Evolutionary conservation across 1,284 basidiomycete species (phyloP), one percentile per base, ranked within the genome.

Genomic region (Puccinia triticina): DNA sequence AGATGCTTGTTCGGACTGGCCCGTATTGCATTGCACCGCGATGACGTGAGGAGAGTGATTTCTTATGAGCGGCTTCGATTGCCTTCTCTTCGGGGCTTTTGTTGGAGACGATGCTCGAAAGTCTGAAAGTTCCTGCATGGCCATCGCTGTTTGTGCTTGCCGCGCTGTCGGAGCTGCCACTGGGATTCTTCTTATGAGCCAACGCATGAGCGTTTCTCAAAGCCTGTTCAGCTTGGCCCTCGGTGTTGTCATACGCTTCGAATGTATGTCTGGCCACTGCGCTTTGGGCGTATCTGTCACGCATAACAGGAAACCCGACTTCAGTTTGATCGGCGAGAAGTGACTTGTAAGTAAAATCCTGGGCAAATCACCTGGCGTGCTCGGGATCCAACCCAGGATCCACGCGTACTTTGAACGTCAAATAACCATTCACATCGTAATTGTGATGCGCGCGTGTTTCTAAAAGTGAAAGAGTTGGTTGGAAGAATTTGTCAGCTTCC

Each of bases 1-100:
- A 91, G 82, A 88, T 88, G 10, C 87, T 88, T 0, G 88, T 89
- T 71, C 90, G 87, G 82, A 89, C 89, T 8, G 89, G 88, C 83
- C 89, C 89, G 83, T 88, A 86, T 85, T 90, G 90, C 85, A 89
- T 89, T 72, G 88, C 84, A 21, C 90, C 90, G n/a, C 90, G 87
- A 66, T 90, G 90, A 40, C 90, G 88, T 32, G 86, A 86, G 78
- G 88, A 88, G 64, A 90, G 86, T 83, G 89, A 88, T 83, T 88
- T 86, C 84, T 89, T 87, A 82, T 89, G 88, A 43, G 88, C 86
- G 67, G 87, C 84, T 85, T 87, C 64, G 87, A 78, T 85, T 85
- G 87, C 69, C 83, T 84, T 53, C 73, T 29, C 86, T 83, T 23
- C 86, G 85, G 82, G 88, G 87, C 84, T 87, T 87, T 84, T 87